Conservation (phyloP, 2,329 filamentous ascomycete genomes). For the Zasmidium angulare region DNA sequence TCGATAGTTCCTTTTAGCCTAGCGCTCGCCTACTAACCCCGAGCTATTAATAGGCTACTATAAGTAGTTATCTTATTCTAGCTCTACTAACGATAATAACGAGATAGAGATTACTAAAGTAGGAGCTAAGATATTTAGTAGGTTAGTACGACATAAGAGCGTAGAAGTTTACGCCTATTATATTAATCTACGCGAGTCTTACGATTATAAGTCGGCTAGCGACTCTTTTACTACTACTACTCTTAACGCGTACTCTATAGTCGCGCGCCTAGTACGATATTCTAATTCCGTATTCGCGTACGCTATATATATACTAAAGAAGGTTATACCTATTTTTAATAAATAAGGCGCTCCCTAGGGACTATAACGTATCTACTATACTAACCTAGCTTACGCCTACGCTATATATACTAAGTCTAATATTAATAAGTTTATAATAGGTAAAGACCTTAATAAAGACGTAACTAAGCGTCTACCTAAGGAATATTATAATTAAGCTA, state of each 20-base stretch:
- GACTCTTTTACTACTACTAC: no score
- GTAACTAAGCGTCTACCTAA: no score
- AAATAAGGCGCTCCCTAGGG: background rate
- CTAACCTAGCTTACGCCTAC: no score
- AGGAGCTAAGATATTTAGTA: background rate
- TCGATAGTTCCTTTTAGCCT: background rate
- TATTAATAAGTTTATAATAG: no score
- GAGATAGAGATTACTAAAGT: background rate
- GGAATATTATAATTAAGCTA: no score
- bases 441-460: no score
- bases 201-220: no score
- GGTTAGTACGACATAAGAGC: background rate
- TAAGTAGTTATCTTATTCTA: background rate
- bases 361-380: no score
- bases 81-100: background rate
- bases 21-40: background rate
- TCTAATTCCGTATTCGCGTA: no score
- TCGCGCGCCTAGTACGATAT: no score
- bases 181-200: background rate
- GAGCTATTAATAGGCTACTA: background rate
- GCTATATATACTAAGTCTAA: no score
- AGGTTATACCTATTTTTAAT: background rate
- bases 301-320: background rate
- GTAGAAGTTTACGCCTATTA: background rate
- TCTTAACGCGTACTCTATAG: no score